Evolutionary conservation across 371 early-diverging fungal genomes (phyloP).

Genomic region (Antonospora locustae): DNA sequence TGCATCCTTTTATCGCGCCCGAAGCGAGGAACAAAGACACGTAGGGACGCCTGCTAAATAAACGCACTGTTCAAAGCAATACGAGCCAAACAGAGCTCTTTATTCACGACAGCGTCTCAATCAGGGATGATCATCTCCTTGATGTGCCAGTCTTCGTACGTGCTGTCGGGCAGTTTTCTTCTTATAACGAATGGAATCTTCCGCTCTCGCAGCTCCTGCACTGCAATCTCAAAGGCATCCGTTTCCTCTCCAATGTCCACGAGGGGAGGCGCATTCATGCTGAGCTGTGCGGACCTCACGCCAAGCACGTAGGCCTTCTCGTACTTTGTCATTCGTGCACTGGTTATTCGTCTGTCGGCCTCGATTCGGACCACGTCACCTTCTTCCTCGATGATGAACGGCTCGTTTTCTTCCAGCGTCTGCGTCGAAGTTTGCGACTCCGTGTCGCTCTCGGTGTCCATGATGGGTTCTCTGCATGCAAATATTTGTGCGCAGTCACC

Average conservation of each 20-base stretch:
- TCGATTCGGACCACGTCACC: too few relatives aligned
- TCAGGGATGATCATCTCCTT: conserved; percentile 66
- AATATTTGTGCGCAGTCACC: too few relatives aligned
- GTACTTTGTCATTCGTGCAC: conserved; percentile 98
- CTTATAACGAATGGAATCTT: conserved; percentile 85
- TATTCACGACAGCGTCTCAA: background rate
- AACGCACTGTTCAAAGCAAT: background rate
- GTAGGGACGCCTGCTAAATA: background rate
- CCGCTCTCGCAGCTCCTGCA: conserved; percentile 78
- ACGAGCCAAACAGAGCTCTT: background rate
- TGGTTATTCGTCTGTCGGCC: conserved; percentile 74
- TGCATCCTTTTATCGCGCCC: conserved; percentile 37
- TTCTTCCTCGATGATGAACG: too few relatives aligned
- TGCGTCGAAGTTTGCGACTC: too few relatives aligned
- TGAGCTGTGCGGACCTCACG: conserved; percentile 58
- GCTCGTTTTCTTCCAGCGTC: too few relatives aligned
- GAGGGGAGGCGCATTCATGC: conserved; percentile 92
- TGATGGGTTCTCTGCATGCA: too few relatives aligned
- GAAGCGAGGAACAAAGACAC: conserved; percentile 4
- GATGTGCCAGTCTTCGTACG: conserved; percentile 89
- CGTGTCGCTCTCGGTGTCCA: too few relatives aligned
- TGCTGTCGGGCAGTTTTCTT: conserved; percentile 82
- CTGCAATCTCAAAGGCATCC: conserved; percentile 88
- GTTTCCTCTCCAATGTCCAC: conserved; percentile 86
- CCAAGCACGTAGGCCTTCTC: conserved; percentile 91